phyloP scores from a whole-genome alignment of 139 green algal genomes.

The Coccomyxa sp. region DNA sequence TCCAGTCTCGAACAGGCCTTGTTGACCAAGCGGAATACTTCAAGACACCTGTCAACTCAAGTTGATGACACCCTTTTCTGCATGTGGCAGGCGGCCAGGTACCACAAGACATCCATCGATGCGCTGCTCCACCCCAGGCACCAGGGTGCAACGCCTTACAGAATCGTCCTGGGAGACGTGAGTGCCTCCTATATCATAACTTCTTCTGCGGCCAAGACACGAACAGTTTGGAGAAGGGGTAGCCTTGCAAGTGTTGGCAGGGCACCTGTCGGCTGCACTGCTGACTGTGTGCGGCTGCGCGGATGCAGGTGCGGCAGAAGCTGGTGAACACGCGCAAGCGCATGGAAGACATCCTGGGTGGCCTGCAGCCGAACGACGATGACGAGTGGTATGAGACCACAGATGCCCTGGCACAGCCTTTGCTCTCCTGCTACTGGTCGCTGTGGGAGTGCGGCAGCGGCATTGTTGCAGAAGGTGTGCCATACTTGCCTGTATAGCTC shows the following conservation, averaged over 20 bases:
- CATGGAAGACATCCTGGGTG: conserved; percentile 78
- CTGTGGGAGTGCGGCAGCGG: conserved; percentile 78
- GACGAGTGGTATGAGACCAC: conserved; percentile 44
- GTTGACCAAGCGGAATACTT: too few relatives aligned
- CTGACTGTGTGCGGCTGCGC: too few relatives aligned
- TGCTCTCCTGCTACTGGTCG: conserved; percentile 83
- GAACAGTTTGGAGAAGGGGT: not conserved
- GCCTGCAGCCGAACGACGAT: conserved; percentile 28
- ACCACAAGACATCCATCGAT: conserved; percentile 46
- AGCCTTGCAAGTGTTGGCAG: too few relatives aligned
- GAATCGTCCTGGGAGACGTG: conserved; percentile 83
- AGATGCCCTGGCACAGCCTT: conserved; percentile 69
- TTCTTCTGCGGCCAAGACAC: conserved; percentile 1
- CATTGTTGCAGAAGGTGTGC: conserved; percentile 74
- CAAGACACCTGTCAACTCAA: too few relatives aligned
- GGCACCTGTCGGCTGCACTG: too few relatives aligned
- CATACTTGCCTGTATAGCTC: not conserved
- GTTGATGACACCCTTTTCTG: too few relatives aligned
- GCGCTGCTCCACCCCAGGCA: conserved; percentile 40
- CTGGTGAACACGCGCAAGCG: conserved; percentile 78
- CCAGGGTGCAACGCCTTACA: conserved; percentile 78
- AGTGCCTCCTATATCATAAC: conserved; percentile 8
- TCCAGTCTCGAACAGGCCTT: too few relatives aligned
- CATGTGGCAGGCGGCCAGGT: conserved; percentile 23
- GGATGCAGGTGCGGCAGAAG: conserved; percentile 65